Evolutionary conservation across 2,329 filamentous ascomycete species (phyloP), one percentile per base, ranked within the genome.

Genomic region (Alternaria tenuissima): DNA sequence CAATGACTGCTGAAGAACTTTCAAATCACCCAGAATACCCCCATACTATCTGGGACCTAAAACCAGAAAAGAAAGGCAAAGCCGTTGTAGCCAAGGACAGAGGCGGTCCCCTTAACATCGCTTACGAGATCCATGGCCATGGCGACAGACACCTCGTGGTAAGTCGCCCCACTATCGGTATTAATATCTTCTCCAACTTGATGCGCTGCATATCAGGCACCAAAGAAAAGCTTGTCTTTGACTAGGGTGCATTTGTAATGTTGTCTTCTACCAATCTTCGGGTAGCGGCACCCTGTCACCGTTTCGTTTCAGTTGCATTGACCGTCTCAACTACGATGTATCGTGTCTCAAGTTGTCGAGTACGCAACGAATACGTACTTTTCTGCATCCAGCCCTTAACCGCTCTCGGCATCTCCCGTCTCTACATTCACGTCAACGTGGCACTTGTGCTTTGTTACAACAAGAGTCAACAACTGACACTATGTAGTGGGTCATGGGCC

Each of bases 61-160:
- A 88, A 68, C 89, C 92, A 5, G 84, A 88, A 48, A 82, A 83
- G 41, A 83, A 85, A 51, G 92, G 89, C 5, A 84, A 84, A 43
- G 73, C 87, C 7, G 79, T 86, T 3, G 91, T 92, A 28, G 92
- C 90, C n/a, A 82, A 85, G 56, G 86, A 81, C 38, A 86, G 91
- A 69, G 90, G 92, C 64, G 92, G 91, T 2, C 92, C 92, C 20
- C 81, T 96, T 66, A 85, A 90, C 46, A 87, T 96, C 53, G 84
- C 87, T 54, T 96, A 91, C 84, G 91, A 95, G 78, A 82, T 95
- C 48, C 92, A 96, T 80, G 92, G 93, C 57, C 81, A 85, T 62
- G 92, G 92, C 4, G 86, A 89, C 48, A 83, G 86, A 65, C 91
- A 91, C 81, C 80, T 95, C 65, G 83, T 93, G 69, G 92, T 95